Percentiles rank a stretch among this genome's conserved stretches.
These are phyloP conservation scores for Grammothele lineata DNA, from an alignment of 768 basidiomycete species.

Conservation along the genomic window DNA sequence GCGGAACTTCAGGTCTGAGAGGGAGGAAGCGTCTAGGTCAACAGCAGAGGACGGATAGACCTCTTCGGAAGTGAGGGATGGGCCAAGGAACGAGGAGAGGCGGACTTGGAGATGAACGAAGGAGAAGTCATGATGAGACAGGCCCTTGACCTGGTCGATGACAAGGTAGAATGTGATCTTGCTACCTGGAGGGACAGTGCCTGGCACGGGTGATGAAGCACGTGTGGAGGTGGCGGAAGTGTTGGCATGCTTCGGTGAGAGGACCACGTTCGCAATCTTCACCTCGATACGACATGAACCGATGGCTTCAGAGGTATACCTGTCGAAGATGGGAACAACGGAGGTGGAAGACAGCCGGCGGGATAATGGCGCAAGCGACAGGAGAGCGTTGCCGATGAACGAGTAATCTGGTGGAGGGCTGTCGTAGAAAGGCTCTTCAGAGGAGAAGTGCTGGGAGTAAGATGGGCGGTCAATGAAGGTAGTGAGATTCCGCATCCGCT, in stretches of 20 bases:
- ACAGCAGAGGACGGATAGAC: slow-evolving; percentile 73
- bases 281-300: slow-evolving; percentile 89
- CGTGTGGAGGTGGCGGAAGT: slow-evolving; percentile 67
- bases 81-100: slow-evolving; percentile 81
- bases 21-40: slow-evolving; percentile 65
- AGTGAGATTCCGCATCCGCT: slow-evolving; percentile 90
- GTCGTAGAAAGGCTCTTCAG: slow-evolving; percentile 91
- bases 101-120: slow-evolving; percentile 84
- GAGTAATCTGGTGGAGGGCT: slow-evolving; percentile 84
- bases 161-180: slow-evolving; percentile 83
- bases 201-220: slow-evolving; percentile 70
- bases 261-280: slow-evolving; percentile 69
- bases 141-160: slow-evolving; percentile 83
- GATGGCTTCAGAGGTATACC: slow-evolving; percentile 92
- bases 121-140: slow-evolving; percentile 87
- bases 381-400: slow-evolving; percentile 83
- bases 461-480: slow-evolving; percentile 89
- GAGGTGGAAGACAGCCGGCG: slow-evolving; percentile 70
- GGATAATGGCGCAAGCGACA: slow-evolving; percentile 78
- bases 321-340: slow-evolving; percentile 87
- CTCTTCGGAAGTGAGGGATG: slow-evolving; percentile 67
- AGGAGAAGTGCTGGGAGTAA: slow-evolving; percentile 91
- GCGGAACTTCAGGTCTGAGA: slow-evolving; percentile 81
- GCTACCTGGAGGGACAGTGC: slow-evolving; percentile 63
- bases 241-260: slow-evolving; percentile 54